phyloP scores from a whole-genome alignment of 2,329 filamentous ascomycete species.

The Nothophoma quercina region DNA sequence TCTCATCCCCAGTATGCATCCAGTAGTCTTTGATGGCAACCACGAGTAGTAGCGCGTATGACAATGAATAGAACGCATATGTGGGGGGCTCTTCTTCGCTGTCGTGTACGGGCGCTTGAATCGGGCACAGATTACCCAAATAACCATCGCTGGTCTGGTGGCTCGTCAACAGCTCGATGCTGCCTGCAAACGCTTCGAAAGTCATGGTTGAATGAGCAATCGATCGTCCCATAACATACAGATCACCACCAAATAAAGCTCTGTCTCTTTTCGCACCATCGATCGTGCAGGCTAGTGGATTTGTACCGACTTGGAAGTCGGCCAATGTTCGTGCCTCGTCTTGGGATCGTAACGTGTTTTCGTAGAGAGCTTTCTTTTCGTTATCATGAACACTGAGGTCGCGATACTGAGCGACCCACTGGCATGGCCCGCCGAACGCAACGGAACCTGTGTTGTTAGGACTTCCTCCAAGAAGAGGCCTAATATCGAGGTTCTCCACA shows the following conservation, averaged over 20 bases:
- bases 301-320: constrained; percentile 19
- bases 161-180: constrained; percentile 13
- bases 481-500: constrained; percentile 5
- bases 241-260: constrained; percentile 17
- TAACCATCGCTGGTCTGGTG: constrained; percentile 16
- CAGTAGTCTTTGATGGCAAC: constrained; percentile 18
- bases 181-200: constrained; percentile 10
- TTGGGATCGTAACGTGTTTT: constrained; percentile 1
- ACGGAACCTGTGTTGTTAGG: constrained; percentile 16
- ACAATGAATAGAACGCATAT: constrained; percentile 16
- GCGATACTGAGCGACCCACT: constrained; percentile 10
- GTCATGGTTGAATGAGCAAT: constrained; percentile 15
- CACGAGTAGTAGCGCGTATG: constrained; percentile 12
- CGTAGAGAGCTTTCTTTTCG: not conserved
- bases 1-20: constrained; percentile 13
- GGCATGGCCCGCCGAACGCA: constrained; percentile 18
- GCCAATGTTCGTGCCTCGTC: constrained; percentile 7
- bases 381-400: constrained; percentile 2
- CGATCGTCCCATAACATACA: constrained; percentile 16
- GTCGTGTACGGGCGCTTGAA: constrained; percentile 15
- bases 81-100: constrained; percentile 7
- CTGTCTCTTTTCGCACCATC: constrained; percentile 17
- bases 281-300: constrained; percentile 14
- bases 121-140: constrained; percentile 14
- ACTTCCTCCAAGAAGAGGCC: constrained; percentile 14